These are phyloP conservation scores for Trichoderma gamsii DNA, from an alignment of 495 filamentous ascomycete genomes.

Conservation along the genomic window DNA sequence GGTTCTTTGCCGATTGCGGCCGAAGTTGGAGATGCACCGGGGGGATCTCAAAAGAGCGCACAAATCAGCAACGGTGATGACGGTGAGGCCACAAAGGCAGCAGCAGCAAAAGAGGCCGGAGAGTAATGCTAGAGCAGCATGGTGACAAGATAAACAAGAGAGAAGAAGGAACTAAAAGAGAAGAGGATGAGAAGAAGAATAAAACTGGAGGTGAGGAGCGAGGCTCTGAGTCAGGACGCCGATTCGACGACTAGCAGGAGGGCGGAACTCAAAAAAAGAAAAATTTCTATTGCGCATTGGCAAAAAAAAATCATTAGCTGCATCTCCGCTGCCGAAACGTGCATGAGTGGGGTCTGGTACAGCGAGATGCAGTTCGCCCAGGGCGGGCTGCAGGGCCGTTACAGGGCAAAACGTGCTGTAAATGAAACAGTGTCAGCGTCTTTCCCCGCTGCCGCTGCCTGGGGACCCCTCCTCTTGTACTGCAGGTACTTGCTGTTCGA, in stretches of 20 bases:
- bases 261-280: slow-evolving; percentile 9
- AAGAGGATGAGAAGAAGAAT: slow-evolving; percentile 19
- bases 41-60: background rate
- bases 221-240: slow-evolving; percentile 14
- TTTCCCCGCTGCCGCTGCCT: background rate
- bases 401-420: slow-evolving; percentile 3
- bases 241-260: slow-evolving; percentile 10
- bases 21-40: slow-evolving; percentile 1
- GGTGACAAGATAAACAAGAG: background rate
- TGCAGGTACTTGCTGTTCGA: background rate
- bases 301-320: background rate
- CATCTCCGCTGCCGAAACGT: slow-evolving; percentile 9
- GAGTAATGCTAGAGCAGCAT: background rate
- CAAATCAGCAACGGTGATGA: background rate
- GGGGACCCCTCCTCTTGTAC: slow-evolving; percentile 2
- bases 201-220: slow-evolving; percentile 19
- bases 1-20: slow-evolving; percentile 11
- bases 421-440: background rate
- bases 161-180: slow-evolving; percentile 17
- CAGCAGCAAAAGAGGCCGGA: background rate
- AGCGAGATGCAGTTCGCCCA: background rate
- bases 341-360: slow-evolving; percentile 7
- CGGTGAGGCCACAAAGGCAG: background rate
- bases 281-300: background rate
- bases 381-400: background rate